A percentile compares a stretch with the other conserved stretches of the same genome.
phyloP scores from a whole-genome alignment of 257 asterid genomes.

The Ophiorrhiza pumila region DNA sequence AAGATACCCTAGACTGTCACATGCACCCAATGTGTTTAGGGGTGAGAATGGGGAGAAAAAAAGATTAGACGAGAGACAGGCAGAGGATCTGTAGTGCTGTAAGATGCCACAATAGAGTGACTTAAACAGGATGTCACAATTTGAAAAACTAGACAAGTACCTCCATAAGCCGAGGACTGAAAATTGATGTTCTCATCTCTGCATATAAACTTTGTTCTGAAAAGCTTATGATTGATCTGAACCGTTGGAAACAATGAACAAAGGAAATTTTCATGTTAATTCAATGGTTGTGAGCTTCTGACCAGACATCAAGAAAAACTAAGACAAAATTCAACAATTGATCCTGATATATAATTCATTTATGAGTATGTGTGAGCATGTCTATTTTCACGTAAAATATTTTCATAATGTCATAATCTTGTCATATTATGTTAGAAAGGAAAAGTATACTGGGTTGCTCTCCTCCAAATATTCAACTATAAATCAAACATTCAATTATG shows the following conservation, averaged over 20 bases:
- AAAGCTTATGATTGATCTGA: slow-evolving; percentile 80
- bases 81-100: not conserved
- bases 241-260: slow-evolving; percentile 22
- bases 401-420: not conserved
- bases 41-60: not conserved
- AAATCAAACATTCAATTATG: not conserved
- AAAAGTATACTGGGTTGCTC: not conserved
- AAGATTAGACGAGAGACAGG: not conserved
- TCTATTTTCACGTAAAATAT: not conserved
- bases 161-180: slow-evolving; percentile 99
- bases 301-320: not conserved
- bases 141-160: slow-evolving; percentile 37
- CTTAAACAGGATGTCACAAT: slow-evolving; percentile 1
- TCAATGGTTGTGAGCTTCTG: not conserved
- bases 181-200: slow-evolving; percentile 67
- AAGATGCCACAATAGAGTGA: not conserved
- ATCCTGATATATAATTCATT: not conserved
- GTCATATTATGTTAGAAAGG: not conserved
- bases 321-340: not conserved
- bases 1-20: not conserved
- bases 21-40: not conserved
- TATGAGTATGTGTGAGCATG: not conserved
- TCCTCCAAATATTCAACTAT: not conserved
- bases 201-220: slow-evolving; percentile 88
- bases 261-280: slow-evolving; percentile 12